Evolutionary conservation across 495 filamentous ascomycete genomes (phyloP), one percentile per base, ranked within the genome.

Genomic region (Lophium mytilinum): DNA sequence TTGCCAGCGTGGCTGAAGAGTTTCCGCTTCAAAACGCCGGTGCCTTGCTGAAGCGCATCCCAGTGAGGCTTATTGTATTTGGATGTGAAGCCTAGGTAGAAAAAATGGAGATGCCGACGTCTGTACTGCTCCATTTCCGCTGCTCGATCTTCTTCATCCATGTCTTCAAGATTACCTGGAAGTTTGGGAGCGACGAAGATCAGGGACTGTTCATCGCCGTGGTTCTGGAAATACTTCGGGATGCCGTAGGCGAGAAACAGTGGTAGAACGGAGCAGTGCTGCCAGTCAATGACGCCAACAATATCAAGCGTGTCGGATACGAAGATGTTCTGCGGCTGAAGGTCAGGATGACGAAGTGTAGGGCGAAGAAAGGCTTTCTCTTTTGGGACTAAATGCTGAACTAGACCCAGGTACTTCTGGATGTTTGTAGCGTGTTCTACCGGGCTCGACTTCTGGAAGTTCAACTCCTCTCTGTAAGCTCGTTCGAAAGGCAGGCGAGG

Each of bases 281-380:
- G 56, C 56, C 48, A 58, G 39, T 58, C 56, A 9, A 63, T 63
- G n/a, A 63, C n/a, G 15, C 55, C 43, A 18, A 54, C 53, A 35
- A 63, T 63, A 17, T 55, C 40, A 21, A 50, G 45, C 15, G 45
- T 37, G 40, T 58, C 51, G 37, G 55, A 58, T 5, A 63, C 55
- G 51, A 58, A 58, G 15, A 63, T 35, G 17, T 58, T 63, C 5
- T 57, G 37, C 1, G 56, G 56, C 14, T 45, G 48, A 17, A 52
- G 56, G 33, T 58, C 56, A 18, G 48, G 47, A 58, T 53, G 56
- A 18, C 56, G 39, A 42, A 52, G 9, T n/a, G 49, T 52, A 37
- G 56, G 48, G 1, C 49, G 37, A 18, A 18, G 30, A 35, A 46
- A 30, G 30, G 33, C 48, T 33, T 42, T 18, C 17, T 40, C 49